Conservation (phyloP, 2,329 filamentous ascomycete species). For the Pseudogymnoascus sp. region DNA sequence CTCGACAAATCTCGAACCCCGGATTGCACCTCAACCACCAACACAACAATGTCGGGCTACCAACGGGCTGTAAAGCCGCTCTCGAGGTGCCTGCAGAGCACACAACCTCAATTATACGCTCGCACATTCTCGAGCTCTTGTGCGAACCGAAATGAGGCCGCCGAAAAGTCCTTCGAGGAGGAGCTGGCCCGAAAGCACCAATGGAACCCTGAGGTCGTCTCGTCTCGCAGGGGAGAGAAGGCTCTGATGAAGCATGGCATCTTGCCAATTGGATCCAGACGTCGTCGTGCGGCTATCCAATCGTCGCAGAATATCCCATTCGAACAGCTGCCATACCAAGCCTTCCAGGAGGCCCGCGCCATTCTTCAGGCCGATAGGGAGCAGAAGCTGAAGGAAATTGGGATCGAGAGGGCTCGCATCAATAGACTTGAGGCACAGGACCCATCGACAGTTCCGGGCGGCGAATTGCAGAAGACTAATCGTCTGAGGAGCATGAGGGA, state of each 20-base stretch:
- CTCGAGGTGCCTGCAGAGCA: constrained; percentile 43
- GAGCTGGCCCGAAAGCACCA: constrained; percentile 32
- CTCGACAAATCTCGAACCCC: constrained; percentile 6
- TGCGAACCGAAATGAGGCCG: constrained; percentile 29
- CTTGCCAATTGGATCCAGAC: constrained; percentile 71
- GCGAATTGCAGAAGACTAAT: constrained; percentile 55
- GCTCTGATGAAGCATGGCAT: constrained; percentile 60
- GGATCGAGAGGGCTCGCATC: constrained; percentile 59
- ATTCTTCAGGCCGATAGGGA: constrained; percentile 70
- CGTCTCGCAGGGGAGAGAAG: constrained; percentile 55
- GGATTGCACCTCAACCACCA: background rate
- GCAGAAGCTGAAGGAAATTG: constrained; percentile 70
- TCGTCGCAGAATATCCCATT: constrained; percentile 64
- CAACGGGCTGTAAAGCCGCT: constrained; percentile 51
- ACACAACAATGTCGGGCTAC: constrained; percentile 47
- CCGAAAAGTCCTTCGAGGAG: constrained; percentile 26
- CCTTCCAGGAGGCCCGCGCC: constrained; percentile 91
- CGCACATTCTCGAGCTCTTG: constrained; percentile 21
- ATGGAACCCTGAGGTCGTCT: constrained; percentile 61
- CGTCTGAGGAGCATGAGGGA: constrained; percentile 61
- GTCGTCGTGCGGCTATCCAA: constrained; percentile 67
- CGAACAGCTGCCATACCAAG: constrained; percentile 91
- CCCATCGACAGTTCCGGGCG: constrained; percentile 49
- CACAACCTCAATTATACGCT: constrained; percentile 23
- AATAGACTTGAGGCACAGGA: constrained; percentile 54